These are phyloP conservation scores for Helenozyma rhizophorensis DNA, from an alignment of 805 yeast species.

Conservation along the genomic window DNA sequence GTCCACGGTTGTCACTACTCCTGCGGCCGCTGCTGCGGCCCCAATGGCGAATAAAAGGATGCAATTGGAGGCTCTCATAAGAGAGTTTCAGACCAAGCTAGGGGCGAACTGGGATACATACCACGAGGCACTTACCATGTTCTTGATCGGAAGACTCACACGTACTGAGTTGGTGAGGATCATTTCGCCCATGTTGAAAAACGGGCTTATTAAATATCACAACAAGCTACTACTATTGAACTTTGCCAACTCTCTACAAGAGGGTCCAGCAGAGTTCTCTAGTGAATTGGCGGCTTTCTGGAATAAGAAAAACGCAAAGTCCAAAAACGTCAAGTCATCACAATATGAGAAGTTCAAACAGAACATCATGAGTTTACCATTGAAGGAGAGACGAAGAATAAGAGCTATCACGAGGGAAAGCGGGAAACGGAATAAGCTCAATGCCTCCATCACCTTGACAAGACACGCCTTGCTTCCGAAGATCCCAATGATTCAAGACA, in stretches of 20 bases:
- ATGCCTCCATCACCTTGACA: slow-evolving; percentile 62
- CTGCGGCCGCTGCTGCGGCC: slow-evolving; percentile 1
- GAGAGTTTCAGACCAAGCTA: slow-evolving; percentile 64
- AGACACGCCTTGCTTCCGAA: slow-evolving; percentile 76
- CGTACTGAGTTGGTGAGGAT: slow-evolving; percentile 65
- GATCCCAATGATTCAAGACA: slow-evolving; percentile 67
- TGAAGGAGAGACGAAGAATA: slow-evolving; percentile 78
- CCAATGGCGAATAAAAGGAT: slow-evolving; percentile 20
- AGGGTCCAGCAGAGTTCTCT: slow-evolving; percentile 48
- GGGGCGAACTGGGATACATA: slow-evolving; percentile 86
- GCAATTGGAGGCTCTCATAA: slow-evolving; percentile 49
- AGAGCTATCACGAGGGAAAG: slow-evolving; percentile 79
- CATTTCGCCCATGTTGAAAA: slow-evolving; percentile 50
- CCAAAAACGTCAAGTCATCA: slow-evolving; percentile 49
- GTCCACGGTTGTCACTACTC: slow-evolving; percentile 3
- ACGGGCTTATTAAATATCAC: slow-evolving; percentile 57
- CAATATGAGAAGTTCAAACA: slow-evolving; percentile 81
- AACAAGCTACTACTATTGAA: slow-evolving; percentile 78
- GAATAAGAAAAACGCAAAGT: slow-evolving; percentile 46
- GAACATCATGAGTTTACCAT: slow-evolving; percentile 81
- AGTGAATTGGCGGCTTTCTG: slow-evolving; percentile 41
- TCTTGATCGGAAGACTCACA: slow-evolving; percentile 75
- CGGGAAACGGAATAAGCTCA: slow-evolving; percentile 72
- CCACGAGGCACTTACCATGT: slow-evolving; percentile 71
- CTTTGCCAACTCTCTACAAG: slow-evolving; percentile 78